These are phyloP conservation scores for Talaromyces sp. DNA, from an alignment of 2,329 filamentous ascomycete genomes.

Conservation along the genomic window DNA sequence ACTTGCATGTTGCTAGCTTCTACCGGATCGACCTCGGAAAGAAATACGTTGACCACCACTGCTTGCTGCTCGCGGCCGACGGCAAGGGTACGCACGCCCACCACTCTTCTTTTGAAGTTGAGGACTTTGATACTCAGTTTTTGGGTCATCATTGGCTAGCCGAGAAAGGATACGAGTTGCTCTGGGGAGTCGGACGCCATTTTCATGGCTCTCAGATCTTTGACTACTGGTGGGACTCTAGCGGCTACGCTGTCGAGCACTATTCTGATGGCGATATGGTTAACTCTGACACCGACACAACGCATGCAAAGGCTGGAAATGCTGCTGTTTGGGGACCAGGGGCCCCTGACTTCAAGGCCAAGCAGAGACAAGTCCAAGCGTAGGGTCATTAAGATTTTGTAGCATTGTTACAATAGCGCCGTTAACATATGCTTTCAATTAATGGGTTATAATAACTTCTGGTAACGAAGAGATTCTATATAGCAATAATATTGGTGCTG, in stretches of 20 bases:
- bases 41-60: background rate
- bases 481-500: too few relatives aligned
- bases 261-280: conserved; percentile 1
- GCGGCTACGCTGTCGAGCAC: background rate
- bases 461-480: too few relatives aligned
- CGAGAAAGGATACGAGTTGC: background rate
- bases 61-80: background rate
- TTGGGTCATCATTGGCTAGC: background rate
- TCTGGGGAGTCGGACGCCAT: conserved; percentile 1
- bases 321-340: background rate
- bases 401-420: too few relatives aligned
- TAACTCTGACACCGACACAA: background rate
- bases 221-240: conserved; percentile 1
- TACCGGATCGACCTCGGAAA: background rate
- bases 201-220: conserved; percentile 1
- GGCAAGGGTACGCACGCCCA: background rate
- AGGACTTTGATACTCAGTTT: conserved; percentile 1
- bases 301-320: background rate
- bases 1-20: background rate
- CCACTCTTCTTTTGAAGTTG: conserved; percentile 2
- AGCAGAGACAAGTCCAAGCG: too few relatives aligned
- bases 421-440: too few relatives aligned
- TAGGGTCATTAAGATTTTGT: too few relatives aligned
- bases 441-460: too few relatives aligned
- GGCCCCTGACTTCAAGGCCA: too few relatives aligned